A percentile compares a stretch with the other conserved stretches of the same genome.
Conservation (phyloP, 192 early-diverging fungal genomes). For the Coemansia sp. region DNA sequence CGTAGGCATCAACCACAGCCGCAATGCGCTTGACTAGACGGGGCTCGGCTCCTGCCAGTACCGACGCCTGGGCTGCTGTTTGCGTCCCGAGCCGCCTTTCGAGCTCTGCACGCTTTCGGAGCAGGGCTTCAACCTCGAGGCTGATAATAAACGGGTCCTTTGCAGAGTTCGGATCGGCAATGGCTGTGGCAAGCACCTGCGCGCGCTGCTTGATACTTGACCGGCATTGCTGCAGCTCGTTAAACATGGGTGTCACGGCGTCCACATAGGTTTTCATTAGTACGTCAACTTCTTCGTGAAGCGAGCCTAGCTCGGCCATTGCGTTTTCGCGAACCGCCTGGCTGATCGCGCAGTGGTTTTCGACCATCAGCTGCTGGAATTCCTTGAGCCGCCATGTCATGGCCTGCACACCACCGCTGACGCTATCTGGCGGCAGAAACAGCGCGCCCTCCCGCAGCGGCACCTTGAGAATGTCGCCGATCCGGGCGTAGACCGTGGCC, state of each 20-base stretch:
- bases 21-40: slow-evolving; percentile 23
- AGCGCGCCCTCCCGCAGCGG: slow-evolving; percentile 32
- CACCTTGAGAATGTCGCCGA: slow-evolving; percentile 47
- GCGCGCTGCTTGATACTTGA: slow-evolving; percentile 13
- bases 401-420: slow-evolving; percentile 29
- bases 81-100: slow-evolving; percentile 14
- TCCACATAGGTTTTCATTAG: slow-evolving; percentile 20
- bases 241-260: slow-evolving; percentile 14
- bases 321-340: slow-evolving; percentile 22
- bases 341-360: slow-evolving; percentile 46
- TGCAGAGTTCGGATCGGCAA: slow-evolving; percentile 14
- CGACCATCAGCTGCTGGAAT: slow-evolving; percentile 50
- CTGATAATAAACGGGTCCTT: slow-evolving; percentile 54
- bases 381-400: slow-evolving; percentile 32
- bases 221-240: slow-evolving; percentile 28
- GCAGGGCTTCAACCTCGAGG: slow-evolving; percentile 45
- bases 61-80: slow-evolving; percentile 22
- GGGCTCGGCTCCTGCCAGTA: slow-evolving; percentile 32
- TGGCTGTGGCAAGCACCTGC: slow-evolving; percentile 20
- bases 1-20: slow-evolving; percentile 10
- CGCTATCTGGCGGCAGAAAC: slow-evolving; percentile 21
- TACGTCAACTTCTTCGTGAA: slow-evolving; percentile 15
- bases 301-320: slow-evolving; percentile 11
- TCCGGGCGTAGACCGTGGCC: slow-evolving; percentile 50
- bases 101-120: slow-evolving; percentile 39